phyloP scores from a whole-genome alignment of 164 flowering plant genomes.

The grape (Vitis vinifera) region DNA sequence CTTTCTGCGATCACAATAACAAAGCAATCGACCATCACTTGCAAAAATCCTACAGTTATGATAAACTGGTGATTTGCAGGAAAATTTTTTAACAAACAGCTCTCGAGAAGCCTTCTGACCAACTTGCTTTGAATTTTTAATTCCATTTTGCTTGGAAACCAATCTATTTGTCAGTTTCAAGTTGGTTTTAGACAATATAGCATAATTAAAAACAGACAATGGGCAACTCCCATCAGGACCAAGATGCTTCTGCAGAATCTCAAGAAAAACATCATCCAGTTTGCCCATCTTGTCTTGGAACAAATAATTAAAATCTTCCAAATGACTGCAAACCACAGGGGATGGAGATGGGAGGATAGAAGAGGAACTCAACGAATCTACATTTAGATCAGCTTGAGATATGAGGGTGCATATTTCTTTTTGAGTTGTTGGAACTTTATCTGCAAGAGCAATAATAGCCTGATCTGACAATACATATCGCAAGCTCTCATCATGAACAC shows the following conservation, averaged over 20 bases:
- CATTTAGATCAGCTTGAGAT: conserved; percentile 50
- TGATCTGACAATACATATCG: conserved; percentile 87
- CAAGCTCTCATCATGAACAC: conserved; percentile 94
- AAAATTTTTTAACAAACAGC: conserved; percentile 86
- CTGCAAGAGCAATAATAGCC: conserved; percentile 70
- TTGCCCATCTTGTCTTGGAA: conserved; percentile 33
- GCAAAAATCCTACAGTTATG: conserved; percentile 97
- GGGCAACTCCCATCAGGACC: conserved; percentile 71
- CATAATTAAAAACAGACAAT: conserved; percentile 65
- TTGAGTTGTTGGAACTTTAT: conserved; percentile 44
- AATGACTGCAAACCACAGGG: conserved; percentile 66
- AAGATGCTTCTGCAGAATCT: conserved; percentile 50
- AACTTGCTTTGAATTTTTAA: conserved; percentile 43
- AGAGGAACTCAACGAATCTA: conserved; percentile 32
- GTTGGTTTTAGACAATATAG: conserved; percentile 48
- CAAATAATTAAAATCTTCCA: conserved; percentile 47
- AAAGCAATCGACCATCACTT: conserved; percentile 88
- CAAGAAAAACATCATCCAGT: conserved; percentile 36
- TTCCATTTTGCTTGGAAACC: conserved; percentile 46
- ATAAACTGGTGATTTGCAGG: conserved; percentile 98
- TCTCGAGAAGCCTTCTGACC: conserved; percentile 68
- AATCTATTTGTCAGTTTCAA: conserved; percentile 32
- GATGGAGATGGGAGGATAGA: conserved; percentile 56
- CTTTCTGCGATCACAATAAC: conserved; percentile 93
- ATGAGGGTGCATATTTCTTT: conserved; percentile 47